Evolutionary conservation across 768 basidiomycete species (phyloP).

Genomic region (Dentipellis sp.): DNA sequence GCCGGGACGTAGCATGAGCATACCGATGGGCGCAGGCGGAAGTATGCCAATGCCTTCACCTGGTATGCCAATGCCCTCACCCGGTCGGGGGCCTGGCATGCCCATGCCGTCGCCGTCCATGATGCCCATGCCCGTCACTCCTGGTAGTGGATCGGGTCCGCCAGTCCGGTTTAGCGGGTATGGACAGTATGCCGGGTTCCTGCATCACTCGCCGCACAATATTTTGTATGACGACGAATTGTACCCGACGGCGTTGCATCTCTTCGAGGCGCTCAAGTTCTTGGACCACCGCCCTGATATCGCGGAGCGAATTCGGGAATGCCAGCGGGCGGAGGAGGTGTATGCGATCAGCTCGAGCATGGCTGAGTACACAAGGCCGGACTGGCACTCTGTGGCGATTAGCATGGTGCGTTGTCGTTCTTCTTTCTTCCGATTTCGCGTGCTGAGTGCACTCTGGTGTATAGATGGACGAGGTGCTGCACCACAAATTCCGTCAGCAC

Average conservation of each 20-base stretch:
- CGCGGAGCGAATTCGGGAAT: slow-evolving; percentile 46
- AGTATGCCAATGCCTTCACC: background rate
- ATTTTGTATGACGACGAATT: slow-evolving; percentile 43
- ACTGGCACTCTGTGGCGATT: slow-evolving; percentile 49
- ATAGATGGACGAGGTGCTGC: slow-evolving; percentile 63
- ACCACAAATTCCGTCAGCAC: slow-evolving; percentile 66
- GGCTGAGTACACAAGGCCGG: slow-evolving; percentile 30
- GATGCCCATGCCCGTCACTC: slow-evolving; percentile 10
- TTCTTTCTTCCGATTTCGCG: background rate
- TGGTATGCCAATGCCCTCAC: slow-evolving; percentile 3
- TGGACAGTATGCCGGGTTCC: slow-evolving; percentile 35
- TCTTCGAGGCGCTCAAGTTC: slow-evolving; percentile 73
- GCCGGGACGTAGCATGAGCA: background rate
- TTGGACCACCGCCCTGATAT: slow-evolving; percentile 37
- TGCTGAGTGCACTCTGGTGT: slow-evolving; percentile 1
- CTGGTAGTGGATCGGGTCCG: slow-evolving; percentile 3
- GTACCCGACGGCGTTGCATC: slow-evolving; percentile 65
- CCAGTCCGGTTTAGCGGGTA: slow-evolving; percentile 21
- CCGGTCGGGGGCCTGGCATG: slow-evolving; percentile 2
- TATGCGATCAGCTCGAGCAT: slow-evolving; percentile 23
- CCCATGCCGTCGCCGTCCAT: slow-evolving; percentile 8
- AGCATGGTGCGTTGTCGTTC: slow-evolving; percentile 32
- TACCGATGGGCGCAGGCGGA: slow-evolving; percentile 3
- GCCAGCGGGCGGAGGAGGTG: slow-evolving; percentile 30
- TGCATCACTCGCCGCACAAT: slow-evolving; percentile 58